Base-by-base conservation (phyloP, 768 basidiomycete species). In the Ramaria sp. region DNA sequence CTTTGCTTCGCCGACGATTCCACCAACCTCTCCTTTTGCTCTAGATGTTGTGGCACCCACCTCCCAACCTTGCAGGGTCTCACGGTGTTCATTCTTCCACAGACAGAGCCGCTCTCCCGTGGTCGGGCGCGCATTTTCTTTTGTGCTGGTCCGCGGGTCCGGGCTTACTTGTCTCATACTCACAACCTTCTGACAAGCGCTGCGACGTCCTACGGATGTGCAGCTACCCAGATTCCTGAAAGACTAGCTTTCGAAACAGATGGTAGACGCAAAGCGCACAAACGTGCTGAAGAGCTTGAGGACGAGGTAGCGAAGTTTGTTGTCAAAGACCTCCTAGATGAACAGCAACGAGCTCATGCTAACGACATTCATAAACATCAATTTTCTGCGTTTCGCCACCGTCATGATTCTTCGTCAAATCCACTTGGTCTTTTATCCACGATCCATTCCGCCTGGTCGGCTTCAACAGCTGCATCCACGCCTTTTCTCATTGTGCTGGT, bases 1-100 rank as follows among this genome's bases (percentile, higher is more conserved):
- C 69, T 62, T 39, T 51, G 4, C 42, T 41, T 20, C 15, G 41
- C 41, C 41, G 17, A 20, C 27, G 51, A 51, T 37, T 53, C 17
- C 34, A 13, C 34, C 9, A 37, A 37, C 9, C 15, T 61, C 39
- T 39, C 15, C 62, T 7, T 20, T 51, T 17, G 12, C 50, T 47
- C 43, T 59, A 87, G 85, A 54, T 90, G 90, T 68, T 88, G 86
- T 56, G 86, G 88, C 11, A 90, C 91, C 15, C 93, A 96, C 67
- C 76, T 86, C 53, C 87, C 91, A 6, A 82, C 81, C 53, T 76
- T 93, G 50, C 76, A 84, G 60, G 82, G 84, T 63, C 76, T 88
- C 31, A 81, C 88, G 63, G 70, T 89, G 52, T 84, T 88, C 72
- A 68, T 89, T 45, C 67, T 86, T 43, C 82, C 86, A 22, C 76